phyloP scores from a whole-genome alignment of 345 rosid species.

The Toxicodendron radicans region DNA sequence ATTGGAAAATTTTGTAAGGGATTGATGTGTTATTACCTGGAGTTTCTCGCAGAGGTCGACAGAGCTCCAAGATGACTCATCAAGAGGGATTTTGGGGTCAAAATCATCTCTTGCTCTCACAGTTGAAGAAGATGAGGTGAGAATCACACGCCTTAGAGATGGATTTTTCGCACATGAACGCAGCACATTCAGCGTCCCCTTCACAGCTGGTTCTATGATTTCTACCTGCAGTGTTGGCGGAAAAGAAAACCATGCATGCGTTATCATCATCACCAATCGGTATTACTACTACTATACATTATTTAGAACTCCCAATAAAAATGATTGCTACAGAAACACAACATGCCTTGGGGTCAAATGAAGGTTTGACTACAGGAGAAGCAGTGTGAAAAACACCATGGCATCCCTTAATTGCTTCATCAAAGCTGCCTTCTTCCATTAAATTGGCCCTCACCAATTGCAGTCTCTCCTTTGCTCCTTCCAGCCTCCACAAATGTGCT shows the following conservation, averaged over 20 bases:
- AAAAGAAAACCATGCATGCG: too few relatives aligned
- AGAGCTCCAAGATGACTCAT: conserved; percentile 93
- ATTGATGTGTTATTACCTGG: conserved; percentile 36
- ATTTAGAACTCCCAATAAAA: too few relatives aligned
- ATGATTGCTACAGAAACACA: too few relatives aligned
- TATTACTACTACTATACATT: too few relatives aligned
- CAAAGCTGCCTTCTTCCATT: conserved; percentile 80
- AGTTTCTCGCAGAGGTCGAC: conserved; percentile 64
- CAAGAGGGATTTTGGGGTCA: conserved; percentile 58
- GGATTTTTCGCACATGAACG: conserved; percentile 75
- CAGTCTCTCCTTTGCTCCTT: conserved; percentile 88
- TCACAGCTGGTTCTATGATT: conserved; percentile 75
- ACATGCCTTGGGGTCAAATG: conserved; percentile 78
- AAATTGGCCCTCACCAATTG: conserved; percentile 70
- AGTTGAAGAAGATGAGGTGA: conserved; percentile 88
- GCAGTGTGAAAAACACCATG: conserved; percentile 95
- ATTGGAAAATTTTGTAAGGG: neutral
- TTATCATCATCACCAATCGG: too few relatives aligned
- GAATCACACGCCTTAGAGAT: conserved; percentile 64
- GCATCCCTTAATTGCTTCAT: conserved; percentile 68
- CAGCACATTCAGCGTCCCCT: conserved; percentile 82
- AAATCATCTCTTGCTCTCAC: conserved; percentile 67
- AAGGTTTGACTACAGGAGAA: conserved; percentile 77
- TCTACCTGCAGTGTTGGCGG: conserved; percentile 45
- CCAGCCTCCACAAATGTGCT: conserved; percentile 69